phyloP scores from a whole-genome alignment of 805 yeast genomes.

The Huiozyma naganishii region DNA sequence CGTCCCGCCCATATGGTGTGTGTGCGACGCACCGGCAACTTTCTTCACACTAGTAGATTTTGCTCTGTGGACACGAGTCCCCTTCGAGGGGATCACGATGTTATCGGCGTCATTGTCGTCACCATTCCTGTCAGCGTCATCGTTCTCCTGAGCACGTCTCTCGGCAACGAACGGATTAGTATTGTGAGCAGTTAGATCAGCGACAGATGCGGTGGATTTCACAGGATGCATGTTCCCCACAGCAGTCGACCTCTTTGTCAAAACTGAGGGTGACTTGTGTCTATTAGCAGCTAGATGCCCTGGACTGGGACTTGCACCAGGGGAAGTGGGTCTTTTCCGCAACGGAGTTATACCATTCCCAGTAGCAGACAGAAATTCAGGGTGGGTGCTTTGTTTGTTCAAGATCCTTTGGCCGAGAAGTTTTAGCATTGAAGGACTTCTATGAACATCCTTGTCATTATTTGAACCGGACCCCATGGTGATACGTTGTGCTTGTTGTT shows the following conservation, averaged over 20 bases:
- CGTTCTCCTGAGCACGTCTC: slow-evolving; percentile 4
- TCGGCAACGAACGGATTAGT: slow-evolving; percentile 25
- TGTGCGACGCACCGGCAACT: slow-evolving; percentile 2
- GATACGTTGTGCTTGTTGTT: neutral
- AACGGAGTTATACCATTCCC: slow-evolving; percentile 5
- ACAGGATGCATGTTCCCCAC: slow-evolving; percentile 6
- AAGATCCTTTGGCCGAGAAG: slow-evolving; percentile 9
- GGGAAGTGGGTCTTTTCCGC: slow-evolving; percentile 6
- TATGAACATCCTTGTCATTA: neutral
- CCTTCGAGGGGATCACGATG: neutral
- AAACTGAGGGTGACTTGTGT: slow-evolving; percentile 18
- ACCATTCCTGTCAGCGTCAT: slow-evolving; percentile 1
- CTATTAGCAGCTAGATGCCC: neutral
- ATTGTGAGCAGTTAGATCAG: slow-evolving; percentile 21
- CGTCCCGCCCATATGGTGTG: slow-evolving; percentile 8
- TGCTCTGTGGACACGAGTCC: slow-evolving; percentile 1
- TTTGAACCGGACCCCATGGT: neutral
- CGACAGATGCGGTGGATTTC: slow-evolving; percentile 19
- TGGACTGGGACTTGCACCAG: neutral
- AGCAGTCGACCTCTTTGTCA: slow-evolving; percentile 1
- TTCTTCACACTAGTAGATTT: slow-evolving; percentile 2
- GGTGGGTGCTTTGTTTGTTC: slow-evolving; percentile 3
- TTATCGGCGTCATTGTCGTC: too few relatives aligned
- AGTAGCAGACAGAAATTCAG: slow-evolving; percentile 1
- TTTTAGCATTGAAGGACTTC: slow-evolving; percentile 5